Evolutionary conservation across 148 eudicot genomes (phyloP).

Genomic region (Chenopodium album): DNA sequence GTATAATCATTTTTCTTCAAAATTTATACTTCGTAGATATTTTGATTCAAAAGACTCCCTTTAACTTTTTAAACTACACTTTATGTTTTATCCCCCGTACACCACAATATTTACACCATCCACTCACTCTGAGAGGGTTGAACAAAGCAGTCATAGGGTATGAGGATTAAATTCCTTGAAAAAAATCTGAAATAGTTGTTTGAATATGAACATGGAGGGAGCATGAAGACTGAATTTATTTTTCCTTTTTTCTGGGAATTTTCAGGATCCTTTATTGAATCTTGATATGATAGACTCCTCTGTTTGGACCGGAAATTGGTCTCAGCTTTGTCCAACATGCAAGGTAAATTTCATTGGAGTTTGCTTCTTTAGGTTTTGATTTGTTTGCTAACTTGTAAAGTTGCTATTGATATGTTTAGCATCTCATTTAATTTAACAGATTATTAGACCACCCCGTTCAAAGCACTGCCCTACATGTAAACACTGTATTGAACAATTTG

Average conservation of each 20-base stretch:
- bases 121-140: too few relatives aligned
- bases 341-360: constrained; percentile 46
- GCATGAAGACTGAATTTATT: neutral
- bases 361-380: constrained; percentile 2
- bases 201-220: too few relatives aligned
- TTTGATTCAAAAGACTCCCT: too few relatives aligned
- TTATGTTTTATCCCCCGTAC: too few relatives aligned
- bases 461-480: constrained; percentile 96
- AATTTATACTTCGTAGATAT: too few relatives aligned
- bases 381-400: neutral
- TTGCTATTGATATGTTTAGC: neutral
- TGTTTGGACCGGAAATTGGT: constrained; percentile 93
- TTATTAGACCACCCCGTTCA: constrained; percentile 93
- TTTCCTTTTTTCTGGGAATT: neutral
- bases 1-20: neutral
- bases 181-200: too few relatives aligned
- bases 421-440: constrained; percentile 41
- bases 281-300: constrained; percentile 60
- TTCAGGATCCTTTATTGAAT: constrained; percentile 78
- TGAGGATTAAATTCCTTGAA: too few relatives aligned
- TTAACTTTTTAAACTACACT: too few relatives aligned
- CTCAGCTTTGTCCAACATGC: constrained; percentile 98
- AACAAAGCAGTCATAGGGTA: too few relatives aligned
- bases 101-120: too few relatives aligned
- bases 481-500: constrained; percentile 96